Percentiles rank a stretch among this genome's conserved stretches.
phyloP scores from a whole-genome alignment of 2,329 filamentous ascomycete species.

The Colletotrichum sp. region DNA sequence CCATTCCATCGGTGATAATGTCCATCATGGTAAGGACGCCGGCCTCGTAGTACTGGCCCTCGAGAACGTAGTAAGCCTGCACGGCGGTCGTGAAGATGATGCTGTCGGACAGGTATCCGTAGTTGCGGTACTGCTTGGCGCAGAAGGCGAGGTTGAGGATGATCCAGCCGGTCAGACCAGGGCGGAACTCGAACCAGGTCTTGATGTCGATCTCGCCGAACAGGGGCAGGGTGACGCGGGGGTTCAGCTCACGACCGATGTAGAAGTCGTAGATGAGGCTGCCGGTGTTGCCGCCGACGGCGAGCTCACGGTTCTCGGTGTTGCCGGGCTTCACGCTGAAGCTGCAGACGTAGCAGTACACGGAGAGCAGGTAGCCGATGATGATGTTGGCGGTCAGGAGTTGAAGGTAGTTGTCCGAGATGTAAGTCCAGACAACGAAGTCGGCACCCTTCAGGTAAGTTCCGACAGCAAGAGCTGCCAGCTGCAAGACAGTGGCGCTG shows the following conservation, averaged over 20 bases:
- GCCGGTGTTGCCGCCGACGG: slow-evolving; percentile 68
- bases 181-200: slow-evolving; percentile 72
- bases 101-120: slow-evolving; percentile 71
- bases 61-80: slow-evolving; percentile 72
- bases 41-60: slow-evolving; percentile 73
- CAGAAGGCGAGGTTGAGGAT: slow-evolving; percentile 72
- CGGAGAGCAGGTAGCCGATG: slow-evolving; percentile 63
- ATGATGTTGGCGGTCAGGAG: slow-evolving; percentile 71
- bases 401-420: slow-evolving; percentile 74
- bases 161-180: slow-evolving; percentile 74
- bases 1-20: slow-evolving; percentile 75
- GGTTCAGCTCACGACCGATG: slow-evolving; percentile 78
- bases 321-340: slow-evolving; percentile 70
- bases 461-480: slow-evolving; percentile 46
- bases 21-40: slow-evolving; percentile 78
- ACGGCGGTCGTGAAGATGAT: slow-evolving; percentile 69
- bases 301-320: slow-evolving; percentile 65
- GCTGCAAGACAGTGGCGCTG: slow-evolving; percentile 7
- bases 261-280: slow-evolving; percentile 79
- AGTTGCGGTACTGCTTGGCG: slow-evolving; percentile 72
- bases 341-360: slow-evolving; percentile 68
- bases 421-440: slow-evolving; percentile 74
- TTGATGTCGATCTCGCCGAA: slow-evolving; percentile 75
- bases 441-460: slow-evolving; percentile 69
- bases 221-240: slow-evolving; percentile 67